phyloP scores from a whole-genome alignment of 2,329 filamentous ascomycete species.

The Parastagonospora nodorum region DNA sequence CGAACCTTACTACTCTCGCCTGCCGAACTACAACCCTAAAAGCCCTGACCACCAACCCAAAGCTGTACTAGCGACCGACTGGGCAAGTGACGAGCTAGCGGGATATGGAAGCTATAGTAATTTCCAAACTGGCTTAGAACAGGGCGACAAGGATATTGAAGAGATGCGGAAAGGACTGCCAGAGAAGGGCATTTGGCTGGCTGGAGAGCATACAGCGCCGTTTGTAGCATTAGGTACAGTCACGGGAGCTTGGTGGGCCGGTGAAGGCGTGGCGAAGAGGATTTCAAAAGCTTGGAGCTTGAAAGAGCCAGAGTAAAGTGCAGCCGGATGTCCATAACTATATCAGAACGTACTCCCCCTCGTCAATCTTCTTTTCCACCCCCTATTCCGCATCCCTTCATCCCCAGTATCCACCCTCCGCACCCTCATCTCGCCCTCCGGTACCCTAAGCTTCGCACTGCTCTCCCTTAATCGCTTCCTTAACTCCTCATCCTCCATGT shows the following conservation, averaged over 20 bases:
- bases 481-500: slow-evolving; percentile 29
- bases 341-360: slow-evolving; percentile 36
- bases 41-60: slow-evolving; percentile 65
- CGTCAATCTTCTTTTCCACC: slow-evolving; percentile 27
- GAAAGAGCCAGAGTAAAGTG: background rate
- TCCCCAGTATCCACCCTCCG: slow-evolving; percentile 16
- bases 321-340: background rate
- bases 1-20: slow-evolving; percentile 74
- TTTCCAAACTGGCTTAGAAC: slow-evolving; percentile 75
- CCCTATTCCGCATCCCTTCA: slow-evolving; percentile 7
- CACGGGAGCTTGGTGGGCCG: slow-evolving; percentile 91
- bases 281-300: slow-evolving; percentile 61
- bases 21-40: slow-evolving; percentile 67
- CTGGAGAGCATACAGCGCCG: slow-evolving; percentile 87
- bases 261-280: slow-evolving; percentile 74
- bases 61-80: slow-evolving; percentile 71
- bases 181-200: slow-evolving; percentile 77
- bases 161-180: slow-evolving; percentile 60
- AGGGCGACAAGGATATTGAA: slow-evolving; percentile 74
- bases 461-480: slow-evolving; percentile 23
- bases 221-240: slow-evolving; percentile 74
- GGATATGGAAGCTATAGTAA: slow-evolving; percentile 85
- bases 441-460: slow-evolving; percentile 29
- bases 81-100: slow-evolving; percentile 78
- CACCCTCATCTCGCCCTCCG: slow-evolving; percentile 30